Evolutionary conservation across 2,329 filamentous ascomycete species (phyloP), one percentile per base, ranked within the genome.

Genomic region (Coleophoma cylindrospora): DNA sequence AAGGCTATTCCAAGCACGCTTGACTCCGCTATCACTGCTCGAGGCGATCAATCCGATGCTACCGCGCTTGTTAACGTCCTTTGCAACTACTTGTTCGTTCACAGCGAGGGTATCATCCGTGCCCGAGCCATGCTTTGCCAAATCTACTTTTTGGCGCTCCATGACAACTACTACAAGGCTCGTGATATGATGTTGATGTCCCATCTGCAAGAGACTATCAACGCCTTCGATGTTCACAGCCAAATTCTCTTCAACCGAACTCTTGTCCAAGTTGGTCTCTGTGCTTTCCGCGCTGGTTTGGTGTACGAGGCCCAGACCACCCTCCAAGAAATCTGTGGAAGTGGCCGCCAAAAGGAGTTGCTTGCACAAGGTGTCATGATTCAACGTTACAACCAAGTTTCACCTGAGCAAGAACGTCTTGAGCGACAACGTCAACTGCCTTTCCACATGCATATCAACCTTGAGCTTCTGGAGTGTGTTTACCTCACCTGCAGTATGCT

Each of bases 381-480:
- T 70, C 94, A 99, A 76, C 84, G 94, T 61, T 99, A 91, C 75
- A 92, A 83, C 64, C 91, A 96, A 65, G 94, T 99, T 54, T 94
- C 91, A 34, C 94, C 94, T 15, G 94, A 99, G 73, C 94, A 99
- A 73, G 94, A 99, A 76, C 89, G 92, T 59, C 81, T 97, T 37
- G 94, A 99, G 77, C 89, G 94, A 68, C 92, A 97, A 74, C 86
- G 94, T 63, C 94, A 99, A 74, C 81, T 99, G 60, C 94, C 94
- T 36, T 99, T 99, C 85, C 94, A 99, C 77, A 96, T 99, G 91
- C 94, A 99, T 80, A 99, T 99, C 79, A 99, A 99, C 78, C 81
- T 99, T 47, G 94, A 99, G 71, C 83, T 99, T 49, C 82, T 99
- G 37, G 94, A 99, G 76, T 97, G 94, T 66, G 92, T 97, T 55